These are phyloP conservation scores for Botrytis pseudocinerea DNA, from an alignment of 2,329 filamentous ascomycete species.

Conservation along the genomic window DNA sequence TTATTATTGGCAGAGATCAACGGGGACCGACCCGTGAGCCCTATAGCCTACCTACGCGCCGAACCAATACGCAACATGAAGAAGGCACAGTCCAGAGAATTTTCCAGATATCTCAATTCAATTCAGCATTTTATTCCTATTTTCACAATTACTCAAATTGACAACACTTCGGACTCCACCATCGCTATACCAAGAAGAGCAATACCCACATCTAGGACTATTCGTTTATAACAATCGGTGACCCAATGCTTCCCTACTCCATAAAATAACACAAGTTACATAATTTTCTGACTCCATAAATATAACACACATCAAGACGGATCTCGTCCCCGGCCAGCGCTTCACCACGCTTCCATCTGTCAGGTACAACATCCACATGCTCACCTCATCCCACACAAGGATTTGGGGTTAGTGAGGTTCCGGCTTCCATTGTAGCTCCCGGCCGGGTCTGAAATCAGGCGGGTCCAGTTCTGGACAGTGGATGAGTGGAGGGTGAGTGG, in stretches of 20 bases:
- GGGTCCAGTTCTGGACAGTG: background rate
- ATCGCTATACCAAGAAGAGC: conserved; percentile 9
- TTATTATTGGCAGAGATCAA: background rate
- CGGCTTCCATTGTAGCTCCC: conserved; percentile 4
- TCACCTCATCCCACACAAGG: background rate
- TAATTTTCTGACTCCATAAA: conserved; percentile 1
- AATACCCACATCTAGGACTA: background rate
- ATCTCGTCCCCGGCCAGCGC: conserved; percentile 15
- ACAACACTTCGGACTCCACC: background rate
- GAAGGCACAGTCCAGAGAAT: background rate
- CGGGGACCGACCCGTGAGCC: background rate
- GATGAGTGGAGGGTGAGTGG: conserved; percentile 8
- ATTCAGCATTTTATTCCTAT: background rate
- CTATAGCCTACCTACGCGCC: background rate
- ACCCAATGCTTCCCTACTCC: conserved; percentile 5
- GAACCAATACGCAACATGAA: background rate
- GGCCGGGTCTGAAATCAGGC: conserved; percentile 8
- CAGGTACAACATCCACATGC: conserved; percentile 19
- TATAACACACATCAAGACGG: conserved; percentile 15
- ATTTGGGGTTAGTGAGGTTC: background rate
- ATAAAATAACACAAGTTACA: background rate
- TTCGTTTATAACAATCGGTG: background rate
- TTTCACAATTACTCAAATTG: background rate
- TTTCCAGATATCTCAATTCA: background rate
- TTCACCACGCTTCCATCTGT: conserved; percentile 13